Evolutionary conservation across 306 rosid species (phyloP), one percentile per base, ranked within the genome.

Genomic region (Lotus japonicus): DNA sequence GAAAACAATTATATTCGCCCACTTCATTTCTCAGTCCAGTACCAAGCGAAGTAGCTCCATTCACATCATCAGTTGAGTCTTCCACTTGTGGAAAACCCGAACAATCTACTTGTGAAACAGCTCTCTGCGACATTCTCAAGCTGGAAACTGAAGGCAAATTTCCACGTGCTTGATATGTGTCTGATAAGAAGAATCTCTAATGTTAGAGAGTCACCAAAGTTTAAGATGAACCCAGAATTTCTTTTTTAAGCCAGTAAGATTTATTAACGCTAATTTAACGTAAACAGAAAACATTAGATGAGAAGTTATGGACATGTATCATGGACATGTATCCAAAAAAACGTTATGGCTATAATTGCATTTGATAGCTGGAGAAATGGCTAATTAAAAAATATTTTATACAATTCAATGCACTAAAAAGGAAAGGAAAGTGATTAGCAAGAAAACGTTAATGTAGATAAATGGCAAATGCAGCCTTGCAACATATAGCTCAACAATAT

Each of bases 1-100:
- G 87, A 82, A 95, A 95, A 92, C 99, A 95, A 81, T 91, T 95
- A 80, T 91, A 95, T 87, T 95, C 99, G 64, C 99, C 99, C 77
- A 95, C 91, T 87, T 95, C 99, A 80, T 95, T 95, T 84, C 85
- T 87, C 80, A 95, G 84, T 49, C 99, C 99, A 45, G 95, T 75
- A 72, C 96, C 99, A 71, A 78, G 74, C 26, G 81, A 66, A 78
- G 79, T 80, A 14, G 65, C 84, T 64, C 80, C 84, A 15, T 71
- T 74, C 31, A 61, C 79, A 58, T 68, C 68, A 57, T 70, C 78
- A 36, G 46, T 74, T 36, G 36, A 23, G 77, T 69, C 72, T 41
- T 81, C 88, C 80, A 80, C 75, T 35, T 76, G 64, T 58, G 66
- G 59, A 75, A 42, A 60, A 70, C 74, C 83, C 7, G 58, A 70